Evolutionary conservation across 2,329 filamentous ascomycete species (phyloP).

Genomic region (Paraphaeosphaeria sporulosa): DNA sequence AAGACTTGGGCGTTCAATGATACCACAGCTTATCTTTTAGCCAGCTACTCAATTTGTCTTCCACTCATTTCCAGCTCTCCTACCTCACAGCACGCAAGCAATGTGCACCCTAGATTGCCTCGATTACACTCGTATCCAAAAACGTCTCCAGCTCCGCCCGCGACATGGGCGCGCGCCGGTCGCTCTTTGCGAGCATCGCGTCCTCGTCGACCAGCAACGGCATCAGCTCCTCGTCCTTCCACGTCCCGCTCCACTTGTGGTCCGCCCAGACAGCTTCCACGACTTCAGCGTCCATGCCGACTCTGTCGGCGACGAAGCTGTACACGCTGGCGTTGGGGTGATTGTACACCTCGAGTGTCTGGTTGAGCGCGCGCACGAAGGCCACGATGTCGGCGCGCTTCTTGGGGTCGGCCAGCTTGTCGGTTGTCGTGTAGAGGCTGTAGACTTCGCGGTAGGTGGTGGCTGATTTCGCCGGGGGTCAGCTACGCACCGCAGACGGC

Average conservation of each 20-base stretch:
- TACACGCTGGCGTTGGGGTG: conserved; percentile 26
- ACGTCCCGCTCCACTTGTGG: conserved; percentile 33
- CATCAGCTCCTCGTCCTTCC: conserved; percentile 25
- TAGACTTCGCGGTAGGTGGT: conserved; percentile 37
- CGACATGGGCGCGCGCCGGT: conserved; percentile 22
- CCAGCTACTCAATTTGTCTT: not conserved
- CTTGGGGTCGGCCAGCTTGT: conserved; percentile 27
- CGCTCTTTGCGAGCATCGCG: conserved; percentile 28
- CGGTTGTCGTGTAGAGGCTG: conserved; percentile 31
- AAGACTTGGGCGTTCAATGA: not conserved
- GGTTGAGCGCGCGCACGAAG: conserved; percentile 35
- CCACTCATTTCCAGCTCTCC: not conserved
- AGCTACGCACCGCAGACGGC: too few species aligned
- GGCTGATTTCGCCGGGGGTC: not conserved
- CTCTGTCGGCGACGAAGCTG: conserved; percentile 24
- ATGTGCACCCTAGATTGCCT: conserved; percentile 19
- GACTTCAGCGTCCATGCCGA: conserved; percentile 26
- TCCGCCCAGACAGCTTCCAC: conserved; percentile 33
- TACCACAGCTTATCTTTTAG: not conserved
- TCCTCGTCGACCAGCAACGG: conserved; percentile 35
- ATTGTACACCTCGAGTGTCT: conserved; percentile 28
- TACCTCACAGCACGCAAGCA: too few species aligned
- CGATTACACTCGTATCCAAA: conserved; percentile 29
- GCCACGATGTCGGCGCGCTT: conserved; percentile 33
- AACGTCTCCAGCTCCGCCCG: conserved; percentile 30